Conservation (phyloP, 345 rosid species). For the Odontarrhena argentea region DNA sequence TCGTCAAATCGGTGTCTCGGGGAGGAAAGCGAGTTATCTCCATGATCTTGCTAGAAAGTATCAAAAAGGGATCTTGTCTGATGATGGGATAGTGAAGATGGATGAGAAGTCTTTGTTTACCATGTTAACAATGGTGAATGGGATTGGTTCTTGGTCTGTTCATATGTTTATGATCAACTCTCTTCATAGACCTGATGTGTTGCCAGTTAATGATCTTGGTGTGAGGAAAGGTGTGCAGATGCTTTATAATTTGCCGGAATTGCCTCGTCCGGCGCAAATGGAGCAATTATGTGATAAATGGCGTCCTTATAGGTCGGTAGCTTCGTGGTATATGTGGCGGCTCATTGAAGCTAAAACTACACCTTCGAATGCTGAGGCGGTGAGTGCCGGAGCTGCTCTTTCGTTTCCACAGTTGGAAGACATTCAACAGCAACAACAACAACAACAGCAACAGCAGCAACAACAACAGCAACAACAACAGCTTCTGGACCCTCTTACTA, state of each 20-base stretch:
- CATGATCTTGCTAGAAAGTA: constrained; percentile 94
- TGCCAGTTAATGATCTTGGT: constrained; percentile 87
- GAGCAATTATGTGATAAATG: constrained; percentile 86
- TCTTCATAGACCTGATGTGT: constrained; percentile 92
- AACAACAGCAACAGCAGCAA: constrained; percentile 46
- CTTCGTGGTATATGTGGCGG: constrained; percentile 93
- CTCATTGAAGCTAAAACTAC: constrained; percentile 70
- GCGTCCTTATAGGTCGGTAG: constrained; percentile 98
- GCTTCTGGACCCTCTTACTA: constrained; percentile 82
- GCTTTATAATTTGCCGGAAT: constrained; percentile 68
- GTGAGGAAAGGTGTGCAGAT: constrained; percentile 91
- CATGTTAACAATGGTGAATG: constrained; percentile 98
- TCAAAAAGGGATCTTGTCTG: constrained; percentile 84
- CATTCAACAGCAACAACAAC: constrained; percentile 33
- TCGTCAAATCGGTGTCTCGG: constrained; percentile 89
- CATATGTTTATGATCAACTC: constrained; percentile 98
- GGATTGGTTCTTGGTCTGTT: constrained; percentile 98
- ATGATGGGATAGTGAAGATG: constrained; percentile 76
- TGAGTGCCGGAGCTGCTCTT: constrained; percentile 54
- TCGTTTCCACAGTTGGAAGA: constrained; percentile 59
- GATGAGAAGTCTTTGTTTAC: constrained; percentile 94
- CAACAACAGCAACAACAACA: constrained; percentile 58
- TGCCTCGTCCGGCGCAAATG: constrained; percentile 96
- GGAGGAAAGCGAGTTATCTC: constrained; percentile 89
- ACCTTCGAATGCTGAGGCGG: constrained; percentile 63